These are phyloP conservation scores for Rauvolfia tetraphylla DNA, from an alignment of 257 asterid species.

Conservation along the genomic window DNA sequence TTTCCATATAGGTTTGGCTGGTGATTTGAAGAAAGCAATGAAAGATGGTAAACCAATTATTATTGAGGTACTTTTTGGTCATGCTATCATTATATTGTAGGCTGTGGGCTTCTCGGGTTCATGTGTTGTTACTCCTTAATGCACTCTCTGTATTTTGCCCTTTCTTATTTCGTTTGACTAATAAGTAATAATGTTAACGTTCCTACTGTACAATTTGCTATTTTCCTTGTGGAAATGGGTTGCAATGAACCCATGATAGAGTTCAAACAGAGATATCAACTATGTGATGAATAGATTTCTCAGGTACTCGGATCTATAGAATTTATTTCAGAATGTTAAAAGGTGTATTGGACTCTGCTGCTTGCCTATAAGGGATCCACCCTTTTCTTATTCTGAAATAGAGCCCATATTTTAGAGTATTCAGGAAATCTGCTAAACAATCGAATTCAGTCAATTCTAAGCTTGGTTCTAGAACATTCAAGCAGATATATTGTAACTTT, in stretches of 20 bases:
- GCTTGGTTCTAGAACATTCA: too few relatives aligned
- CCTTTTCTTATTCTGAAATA: not conserved
- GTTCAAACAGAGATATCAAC: not conserved
- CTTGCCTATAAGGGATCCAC: not conserved
- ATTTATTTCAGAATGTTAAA: not conserved
- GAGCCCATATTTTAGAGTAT: not conserved
- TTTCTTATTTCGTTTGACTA: not conserved
- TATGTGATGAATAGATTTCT: not conserved
- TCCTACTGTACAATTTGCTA: not conserved
- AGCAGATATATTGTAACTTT: too few relatives aligned
- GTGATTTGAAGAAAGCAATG: slow-evolving; percentile 98
- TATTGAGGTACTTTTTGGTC: slow-evolving; percentile 62
- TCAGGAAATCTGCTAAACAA: not conserved
- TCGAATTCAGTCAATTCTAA: not conserved
- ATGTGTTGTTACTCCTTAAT: not conserved
- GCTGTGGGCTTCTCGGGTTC: slow-evolving; percentile 13
- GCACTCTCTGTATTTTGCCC: not conserved
- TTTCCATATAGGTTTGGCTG: slow-evolving; percentile 75
- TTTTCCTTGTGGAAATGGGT: not conserved
- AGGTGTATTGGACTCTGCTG: not conserved
- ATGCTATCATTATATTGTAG: slow-evolving; percentile 14
- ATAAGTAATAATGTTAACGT: not conserved
- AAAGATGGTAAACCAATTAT: slow-evolving; percentile 98
- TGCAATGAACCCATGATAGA: not conserved
- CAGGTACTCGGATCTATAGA: not conserved